phyloP scores from a whole-genome alignment of 2,329 filamentous ascomycete species.

The Claviceps fusiformis region DNA sequence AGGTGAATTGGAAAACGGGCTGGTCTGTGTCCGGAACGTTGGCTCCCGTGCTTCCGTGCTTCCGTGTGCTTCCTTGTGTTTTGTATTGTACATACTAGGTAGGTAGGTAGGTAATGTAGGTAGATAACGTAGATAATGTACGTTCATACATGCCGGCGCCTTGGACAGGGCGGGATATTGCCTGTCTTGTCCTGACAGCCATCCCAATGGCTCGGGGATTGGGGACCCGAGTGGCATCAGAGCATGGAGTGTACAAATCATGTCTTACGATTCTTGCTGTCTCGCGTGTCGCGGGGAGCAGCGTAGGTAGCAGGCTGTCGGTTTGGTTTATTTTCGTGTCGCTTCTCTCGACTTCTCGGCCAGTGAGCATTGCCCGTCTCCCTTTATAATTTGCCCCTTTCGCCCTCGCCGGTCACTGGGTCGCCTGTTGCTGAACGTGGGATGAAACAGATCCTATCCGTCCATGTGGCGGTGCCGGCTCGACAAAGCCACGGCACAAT shows the following conservation, averaged over 20 bases:
- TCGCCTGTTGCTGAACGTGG: background rate
- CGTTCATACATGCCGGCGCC: background rate
- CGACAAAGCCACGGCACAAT: background rate
- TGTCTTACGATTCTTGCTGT: background rate
- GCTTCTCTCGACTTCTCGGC: background rate
- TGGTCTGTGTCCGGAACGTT: background rate
- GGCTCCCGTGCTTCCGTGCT: background rate
- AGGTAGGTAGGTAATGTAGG: no score
- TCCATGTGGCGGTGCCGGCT: background rate
- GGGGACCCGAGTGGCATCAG: background rate
- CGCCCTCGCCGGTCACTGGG: background rate
- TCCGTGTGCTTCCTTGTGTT: no score
- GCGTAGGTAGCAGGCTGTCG: background rate
- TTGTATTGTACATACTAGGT: background rate
- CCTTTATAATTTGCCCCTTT: background rate
- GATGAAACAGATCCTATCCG: background rate
- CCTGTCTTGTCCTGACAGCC: background rate
- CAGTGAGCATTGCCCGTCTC: background rate
- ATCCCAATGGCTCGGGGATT: background rate
- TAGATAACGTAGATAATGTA: no score
- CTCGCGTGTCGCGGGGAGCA: background rate
- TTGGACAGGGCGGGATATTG: background rate
- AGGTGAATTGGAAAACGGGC: background rate
- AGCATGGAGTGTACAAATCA: background rate
- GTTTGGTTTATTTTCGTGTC: background rate